Evolutionary conservation across 1,284 basidiomycete species (phyloP), one percentile per base, ranked within the genome.

Genomic region (Leccinum griseonigrum): DNA sequence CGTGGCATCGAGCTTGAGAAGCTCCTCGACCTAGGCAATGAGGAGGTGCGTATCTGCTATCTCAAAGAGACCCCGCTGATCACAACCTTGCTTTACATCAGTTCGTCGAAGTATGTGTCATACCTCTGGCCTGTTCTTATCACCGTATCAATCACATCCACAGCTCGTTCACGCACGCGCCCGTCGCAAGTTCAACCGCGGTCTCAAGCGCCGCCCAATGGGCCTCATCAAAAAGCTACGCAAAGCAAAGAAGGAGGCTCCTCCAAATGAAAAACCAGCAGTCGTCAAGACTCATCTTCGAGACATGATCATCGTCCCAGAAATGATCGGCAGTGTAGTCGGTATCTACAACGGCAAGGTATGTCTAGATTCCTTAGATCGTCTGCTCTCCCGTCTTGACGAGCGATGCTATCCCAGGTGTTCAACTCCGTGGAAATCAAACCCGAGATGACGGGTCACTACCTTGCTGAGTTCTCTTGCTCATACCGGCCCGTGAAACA

Each of bases 371-470:
- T 28, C 8, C 0, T 58, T 28, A 11, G n/a, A 26, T 59, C n/a
- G 7, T 14, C 29, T 28, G 50, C 9, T 54, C 40, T 28, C 18
- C 32, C 38, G 7, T 40, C 11, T 7, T 69, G 46, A 67, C 55
- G 9, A 43, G 13, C 28, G 13, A 14, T 13, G 18, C 66, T 38
- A 38, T 64, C 29, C 36, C n/a, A 94, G 91, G 90, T 92, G 67
- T 97, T 96, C 86, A 95, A 94, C 85, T 90, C 92, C 57, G 94
- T 98, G 67, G 95, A 98, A 83, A 96, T 99, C 85, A 99, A 97
- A 86, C 96, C 97, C 71, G 97, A 99, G 82, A 98, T 98, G 97
- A 94, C 92, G 68, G 97, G 97, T 68, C 95, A 97, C 87, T 99
- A 99, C 85, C 95, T 99, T 74, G 96, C 85, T 70, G 97, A 99